These are phyloP conservation scores for Camellia lanceoleosa DNA, from an alignment of 148 eudicot genomes.

Conservation along the genomic window DNA sequence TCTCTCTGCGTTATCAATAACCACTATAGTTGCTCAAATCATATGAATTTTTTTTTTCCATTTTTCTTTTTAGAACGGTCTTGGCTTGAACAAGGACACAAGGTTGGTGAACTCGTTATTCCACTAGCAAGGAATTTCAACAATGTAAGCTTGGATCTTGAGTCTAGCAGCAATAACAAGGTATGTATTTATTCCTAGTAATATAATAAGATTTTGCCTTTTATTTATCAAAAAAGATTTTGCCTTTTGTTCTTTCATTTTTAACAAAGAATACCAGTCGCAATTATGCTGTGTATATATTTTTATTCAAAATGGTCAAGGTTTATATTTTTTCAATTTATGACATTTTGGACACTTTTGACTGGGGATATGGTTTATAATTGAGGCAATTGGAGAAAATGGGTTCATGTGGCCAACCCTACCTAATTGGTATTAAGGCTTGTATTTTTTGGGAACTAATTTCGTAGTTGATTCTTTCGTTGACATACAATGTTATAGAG, in stretches of 20 bases:
- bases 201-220: not conserved
- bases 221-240: not conserved
- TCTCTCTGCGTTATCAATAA: not conserved
- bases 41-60: not conserved
- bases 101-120: conserved; percentile 87
- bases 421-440: not conserved
- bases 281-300: not conserved
- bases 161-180: conserved; percentile 48
- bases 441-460: too few species aligned
- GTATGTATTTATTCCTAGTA: conserved; percentile 29
- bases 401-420: not conserved
- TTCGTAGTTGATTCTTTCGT: too few species aligned
- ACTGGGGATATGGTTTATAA: not conserved
- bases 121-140: conserved; percentile 91
- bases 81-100: conserved; percentile 94
- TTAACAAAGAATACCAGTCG: not conserved
- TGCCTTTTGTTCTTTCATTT: not conserved
- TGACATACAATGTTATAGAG: not conserved
- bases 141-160: conserved; percentile 58
- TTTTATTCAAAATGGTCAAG: not conserved
- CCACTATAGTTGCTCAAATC: not conserved
- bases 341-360: not conserved
- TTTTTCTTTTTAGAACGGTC: conserved; percentile 53
- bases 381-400: not conserved
- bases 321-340: not conserved